phyloP scores from a whole-genome alignment of 139 green algal genomes.

The Chlorokybus atmophyticus region DNA sequence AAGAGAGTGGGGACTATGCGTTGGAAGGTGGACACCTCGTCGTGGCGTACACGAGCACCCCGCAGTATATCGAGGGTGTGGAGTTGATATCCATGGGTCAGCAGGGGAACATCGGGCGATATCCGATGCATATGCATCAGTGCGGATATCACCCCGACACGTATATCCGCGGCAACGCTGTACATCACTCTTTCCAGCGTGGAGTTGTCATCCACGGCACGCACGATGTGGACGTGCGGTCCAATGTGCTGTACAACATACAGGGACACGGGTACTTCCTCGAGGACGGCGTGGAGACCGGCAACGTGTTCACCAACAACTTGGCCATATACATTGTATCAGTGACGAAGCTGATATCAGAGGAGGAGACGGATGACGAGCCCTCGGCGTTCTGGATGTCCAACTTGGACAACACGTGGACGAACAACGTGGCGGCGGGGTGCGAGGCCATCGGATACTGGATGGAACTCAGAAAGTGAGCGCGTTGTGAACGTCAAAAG shows the following conservation, averaged over 20 bases:
- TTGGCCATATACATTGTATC: conserved; percentile 37
- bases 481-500: too few species aligned
- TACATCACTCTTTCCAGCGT: conserved; percentile 14
- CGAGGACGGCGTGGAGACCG: conserved; percentile 40
- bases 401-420: conserved; percentile 53
- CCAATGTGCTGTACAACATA: conserved; percentile 48
- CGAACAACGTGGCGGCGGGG: conserved; percentile 36
- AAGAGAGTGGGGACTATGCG: neutral
- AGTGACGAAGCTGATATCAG: conserved; percentile 37
- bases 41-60: too few species aligned
- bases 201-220: conserved; percentile 25
- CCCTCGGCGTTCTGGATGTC: conserved; percentile 66
- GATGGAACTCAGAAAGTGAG: too few species aligned
- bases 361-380: conserved; percentile 47
- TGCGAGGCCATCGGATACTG: too few species aligned
- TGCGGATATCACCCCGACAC: too few species aligned
- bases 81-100: neutral
- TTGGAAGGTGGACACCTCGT: too few species aligned
- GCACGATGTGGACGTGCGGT: conserved; percentile 13
- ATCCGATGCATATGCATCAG: too few species aligned
- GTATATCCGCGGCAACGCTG: neutral
- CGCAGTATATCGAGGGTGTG: too few species aligned
- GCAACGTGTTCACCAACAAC: conserved; percentile 37
- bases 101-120: neutral
- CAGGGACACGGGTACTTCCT: conserved; percentile 53